A percentile compares a stretch with the other conserved stretches of the same genome.
Evolutionary conservation across 768 basidiomycete species (phyloP).

Genomic region (Tylopilus subfusipes): DNA sequence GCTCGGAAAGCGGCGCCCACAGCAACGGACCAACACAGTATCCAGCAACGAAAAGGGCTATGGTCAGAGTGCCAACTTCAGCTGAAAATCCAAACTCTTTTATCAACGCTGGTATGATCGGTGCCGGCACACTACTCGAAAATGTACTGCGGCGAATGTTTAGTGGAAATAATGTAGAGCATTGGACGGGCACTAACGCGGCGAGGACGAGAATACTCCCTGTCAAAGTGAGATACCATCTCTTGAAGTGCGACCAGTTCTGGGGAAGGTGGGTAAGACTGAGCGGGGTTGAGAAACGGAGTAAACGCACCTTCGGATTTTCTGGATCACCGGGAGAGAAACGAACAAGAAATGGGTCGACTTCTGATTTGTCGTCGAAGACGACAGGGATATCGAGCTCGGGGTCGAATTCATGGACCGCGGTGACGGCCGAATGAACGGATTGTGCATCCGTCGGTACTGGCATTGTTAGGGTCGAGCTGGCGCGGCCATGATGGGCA

Average conservation of each 20-base stretch:
- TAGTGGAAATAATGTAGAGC: not conserved
- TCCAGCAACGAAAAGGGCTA: constrained; percentile 67
- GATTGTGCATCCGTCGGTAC: constrained; percentile 15
- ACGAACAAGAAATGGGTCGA: constrained; percentile 31
- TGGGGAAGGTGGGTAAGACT: constrained; percentile 19
- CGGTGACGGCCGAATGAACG: constrained; percentile 9
- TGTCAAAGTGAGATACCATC: constrained; percentile 52
- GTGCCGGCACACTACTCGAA: constrained; percentile 57
- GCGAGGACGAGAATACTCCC: constrained; percentile 52
- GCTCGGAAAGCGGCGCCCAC: constrained; percentile 55
- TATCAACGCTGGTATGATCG: constrained; percentile 43
- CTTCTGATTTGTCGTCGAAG: constrained; percentile 7
- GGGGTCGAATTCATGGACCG: constrained; percentile 13
- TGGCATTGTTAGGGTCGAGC: constrained; percentile 3
- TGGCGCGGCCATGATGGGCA: not conserved
- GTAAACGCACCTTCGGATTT: constrained; percentile 43
- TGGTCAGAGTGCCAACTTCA: constrained; percentile 51
- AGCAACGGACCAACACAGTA: constrained; percentile 61
- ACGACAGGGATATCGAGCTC: constrained; percentile 6
- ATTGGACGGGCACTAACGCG: constrained; percentile 37
- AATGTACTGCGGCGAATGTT: constrained; percentile 44
- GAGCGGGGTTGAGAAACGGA: not conserved
- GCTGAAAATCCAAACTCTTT: constrained; percentile 46
- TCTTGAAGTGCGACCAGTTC: constrained; percentile 46
- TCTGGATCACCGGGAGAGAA: constrained; percentile 38